phyloP scores from a whole-genome alignment of 108 stramenopile species.

The Nitzschia inconspicua region DNA sequence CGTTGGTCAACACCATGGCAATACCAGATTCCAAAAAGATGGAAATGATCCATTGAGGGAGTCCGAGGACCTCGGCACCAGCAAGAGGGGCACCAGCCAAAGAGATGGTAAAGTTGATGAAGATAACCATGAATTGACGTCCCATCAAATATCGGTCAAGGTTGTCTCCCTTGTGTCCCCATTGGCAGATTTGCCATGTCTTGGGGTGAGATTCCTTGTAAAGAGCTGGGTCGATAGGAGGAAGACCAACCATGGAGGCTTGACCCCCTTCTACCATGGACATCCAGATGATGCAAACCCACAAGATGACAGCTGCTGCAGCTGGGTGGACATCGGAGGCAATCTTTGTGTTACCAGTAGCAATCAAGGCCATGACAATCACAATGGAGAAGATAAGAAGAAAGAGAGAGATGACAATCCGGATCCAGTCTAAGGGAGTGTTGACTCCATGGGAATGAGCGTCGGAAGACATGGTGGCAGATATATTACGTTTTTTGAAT shows the following conservation, averaged over 20 bases:
- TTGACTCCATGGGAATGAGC: conserved; percentile 8
- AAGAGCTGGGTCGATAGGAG: conserved; percentile 59
- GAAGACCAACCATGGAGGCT: conserved; percentile 69
- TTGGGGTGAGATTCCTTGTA: conserved; percentile 71
- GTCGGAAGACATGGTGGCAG: too few relatives aligned
- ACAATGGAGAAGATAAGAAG: conserved; percentile 58
- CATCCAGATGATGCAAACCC: conserved; percentile 55
- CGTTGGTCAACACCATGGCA: conserved; percentile 73
- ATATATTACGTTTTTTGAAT: too few relatives aligned
- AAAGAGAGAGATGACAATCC: conserved; percentile 23
- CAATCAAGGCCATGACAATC: conserved; percentile 51
- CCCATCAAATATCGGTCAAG: conserved; percentile 82
- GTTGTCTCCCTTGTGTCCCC: conserved; percentile 81
- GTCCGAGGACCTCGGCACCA: conserved; percentile 51
- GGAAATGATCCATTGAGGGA: conserved; percentile 47
- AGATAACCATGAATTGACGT: conserved; percentile 86
- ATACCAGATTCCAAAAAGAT: conserved; percentile 77
- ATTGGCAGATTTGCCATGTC: conserved; percentile 48
- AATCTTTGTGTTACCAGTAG: conserved; percentile 52
- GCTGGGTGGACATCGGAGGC: conserved; percentile 48
- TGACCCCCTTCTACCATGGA: conserved; percentile 75
- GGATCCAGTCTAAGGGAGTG: conserved; percentile 19
- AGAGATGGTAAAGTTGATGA: conserved; percentile 72
- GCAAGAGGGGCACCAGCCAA: conserved; percentile 55
- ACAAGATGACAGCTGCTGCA: conserved; percentile 42